A percentile compares a stretch with the other conserved stretches of the same genome.
Evolutionary conservation across 148 eudicot species (phyloP).

Genomic region (Talinum fruticosum): DNA sequence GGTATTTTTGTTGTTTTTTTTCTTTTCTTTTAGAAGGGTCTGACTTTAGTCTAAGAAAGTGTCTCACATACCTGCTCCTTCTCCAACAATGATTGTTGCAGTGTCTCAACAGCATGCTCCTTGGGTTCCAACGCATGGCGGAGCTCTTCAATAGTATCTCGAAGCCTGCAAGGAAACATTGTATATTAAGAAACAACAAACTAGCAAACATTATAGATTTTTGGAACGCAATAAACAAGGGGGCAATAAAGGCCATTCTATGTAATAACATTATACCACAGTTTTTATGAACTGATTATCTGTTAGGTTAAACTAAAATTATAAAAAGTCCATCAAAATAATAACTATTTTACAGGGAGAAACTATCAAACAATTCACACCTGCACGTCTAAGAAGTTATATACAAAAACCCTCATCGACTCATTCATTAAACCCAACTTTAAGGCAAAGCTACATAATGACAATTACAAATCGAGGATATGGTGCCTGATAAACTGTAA

Average conservation of each 20-base stretch:
- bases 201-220: not conserved
- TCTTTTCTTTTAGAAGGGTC: not conserved
- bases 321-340: not conserved
- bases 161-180: conserved; percentile 51
- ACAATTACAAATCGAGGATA: not conserved
- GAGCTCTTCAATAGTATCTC: conserved; percentile 89
- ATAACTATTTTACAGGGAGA: not conserved
- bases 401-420: not conserved
- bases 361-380: not conserved
- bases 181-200: not conserved
- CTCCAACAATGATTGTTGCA: conserved; percentile 75
- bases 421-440: not conserved
- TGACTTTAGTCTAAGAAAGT: not conserved
- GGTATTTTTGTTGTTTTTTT: not conserved
- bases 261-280: not conserved
- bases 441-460: conserved; percentile 2
- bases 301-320: not conserved
- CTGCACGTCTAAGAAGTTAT: not conserved
- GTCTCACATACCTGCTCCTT: conserved; percentile 72
- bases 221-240: not conserved
- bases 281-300: not conserved
- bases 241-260: conserved; percentile 1
- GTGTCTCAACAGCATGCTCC: conserved; percentile 78
- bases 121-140: conserved; percentile 85
- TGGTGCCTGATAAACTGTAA: not conserved